phyloP scores from a whole-genome alignment of 441 rosid genomes.

The Mallotus repandus region DNA sequence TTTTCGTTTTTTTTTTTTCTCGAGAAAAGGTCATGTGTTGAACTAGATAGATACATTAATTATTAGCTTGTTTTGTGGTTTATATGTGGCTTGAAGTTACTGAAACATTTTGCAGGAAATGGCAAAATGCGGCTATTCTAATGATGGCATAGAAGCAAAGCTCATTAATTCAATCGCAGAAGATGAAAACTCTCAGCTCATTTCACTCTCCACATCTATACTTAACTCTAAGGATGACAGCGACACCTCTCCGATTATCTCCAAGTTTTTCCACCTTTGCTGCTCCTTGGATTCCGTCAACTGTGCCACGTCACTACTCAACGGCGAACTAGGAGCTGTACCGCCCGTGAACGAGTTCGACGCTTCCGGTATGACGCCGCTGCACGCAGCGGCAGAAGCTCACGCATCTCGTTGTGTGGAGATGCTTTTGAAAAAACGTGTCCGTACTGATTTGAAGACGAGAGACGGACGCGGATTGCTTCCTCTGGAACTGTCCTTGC shows the following conservation, averaged over 20 bases:
- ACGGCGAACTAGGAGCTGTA: conserved; percentile 53
- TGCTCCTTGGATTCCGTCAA: conserved; percentile 54
- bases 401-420: conserved; percentile 62
- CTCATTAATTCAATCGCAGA: conserved; percentile 39
- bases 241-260: conserved; percentile 22
- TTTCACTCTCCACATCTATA: conserved; percentile 28
- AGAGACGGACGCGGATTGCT: conserved; percentile 60
- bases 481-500: conserved; percentile 64
- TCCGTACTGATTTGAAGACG: conserved; percentile 66
- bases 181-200: conserved; percentile 48
- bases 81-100: background rate
- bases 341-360: conserved; percentile 56
- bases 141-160: conserved; percentile 22
- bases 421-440: conserved; percentile 64
- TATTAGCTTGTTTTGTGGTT: background rate
- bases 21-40: too few species aligned
- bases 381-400: conserved; percentile 65
- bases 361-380: conserved; percentile 44
- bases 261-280: conserved; percentile 53
- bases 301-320: conserved; percentile 58
- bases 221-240: conserved; percentile 10
- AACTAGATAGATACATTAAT: too few species aligned
- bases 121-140: background rate
- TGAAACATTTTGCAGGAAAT: conserved; percentile 5
- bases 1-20: too few species aligned